A percentile compares a stretch with the other conserved stretches of the same genome.
Conservation (phyloP, 2,329 filamentous ascomycete species). For the Fonsecaea pugnacius region DNA sequence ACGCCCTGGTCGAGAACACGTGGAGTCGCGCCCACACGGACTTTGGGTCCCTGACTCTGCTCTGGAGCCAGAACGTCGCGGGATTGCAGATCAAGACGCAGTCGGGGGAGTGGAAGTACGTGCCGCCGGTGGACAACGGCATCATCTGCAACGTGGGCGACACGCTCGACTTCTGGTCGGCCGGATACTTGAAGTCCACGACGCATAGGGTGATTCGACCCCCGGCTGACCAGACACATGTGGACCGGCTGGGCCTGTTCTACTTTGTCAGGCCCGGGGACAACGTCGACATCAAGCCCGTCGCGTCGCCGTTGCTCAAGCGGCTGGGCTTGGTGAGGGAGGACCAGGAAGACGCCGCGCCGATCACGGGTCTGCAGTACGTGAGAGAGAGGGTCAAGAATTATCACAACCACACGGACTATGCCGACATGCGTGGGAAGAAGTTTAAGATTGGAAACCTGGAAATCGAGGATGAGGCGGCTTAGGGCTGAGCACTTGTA, state of each 20-base stretch:
- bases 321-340: no score
- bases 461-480: no score
- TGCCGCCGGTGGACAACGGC: conserved; percentile 51
- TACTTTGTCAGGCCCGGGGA: conserved; percentile 45
- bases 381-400: no score
- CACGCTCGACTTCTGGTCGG: conserved; percentile 55
- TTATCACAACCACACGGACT: no score
- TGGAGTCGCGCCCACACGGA: conserved; percentile 48
- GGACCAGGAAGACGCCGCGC: no score
- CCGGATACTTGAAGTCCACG: conserved; percentile 43
- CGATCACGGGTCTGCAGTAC: no score
- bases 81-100: conserved; percentile 61
- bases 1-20: no score
- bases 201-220: conserved; percentile 10
- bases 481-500: no score
- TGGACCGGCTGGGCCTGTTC: conserved; percentile 13
- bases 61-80: conserved; percentile 64
- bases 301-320: no score
- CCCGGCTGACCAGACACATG: conserved; percentile 4
- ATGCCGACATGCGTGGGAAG: no score
- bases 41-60: conserved; percentile 59
- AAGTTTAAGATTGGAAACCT: no score
- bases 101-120: conserved; percentile 56
- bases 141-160: conserved; percentile 56
- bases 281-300: conserved; percentile 42